Evolutionary conservation across 2,329 filamentous ascomycete species (phyloP).

Genomic region (Pyricularia pennisetigena): DNA sequence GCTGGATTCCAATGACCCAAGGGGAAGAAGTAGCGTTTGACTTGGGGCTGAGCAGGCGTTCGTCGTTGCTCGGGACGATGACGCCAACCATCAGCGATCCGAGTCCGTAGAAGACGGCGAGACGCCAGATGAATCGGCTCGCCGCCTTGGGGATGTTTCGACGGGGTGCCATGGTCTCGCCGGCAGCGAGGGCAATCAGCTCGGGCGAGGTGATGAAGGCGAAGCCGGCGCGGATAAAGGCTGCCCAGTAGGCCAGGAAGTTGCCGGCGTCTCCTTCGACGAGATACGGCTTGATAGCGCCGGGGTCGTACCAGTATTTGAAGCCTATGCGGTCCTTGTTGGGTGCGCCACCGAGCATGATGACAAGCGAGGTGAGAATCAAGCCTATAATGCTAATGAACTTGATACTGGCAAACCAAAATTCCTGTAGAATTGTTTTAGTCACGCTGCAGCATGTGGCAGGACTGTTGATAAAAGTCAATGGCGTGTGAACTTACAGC

Average conservation of each 20-base stretch:
- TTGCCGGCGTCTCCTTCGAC: conserved; percentile 33
- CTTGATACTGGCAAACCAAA: conserved; percentile 52
- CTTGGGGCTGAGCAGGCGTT: conserved; percentile 41
- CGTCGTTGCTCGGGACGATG: conserved; percentile 56
- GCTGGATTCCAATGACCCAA: conserved; percentile 58
- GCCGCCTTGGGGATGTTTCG: conserved; percentile 58
- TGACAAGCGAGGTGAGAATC: conserved; percentile 43
- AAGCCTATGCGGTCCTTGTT: conserved; percentile 38
- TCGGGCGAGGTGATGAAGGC: conserved; percentile 55
- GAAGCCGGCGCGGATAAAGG: conserved; percentile 48
- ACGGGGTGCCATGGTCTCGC: conserved; percentile 54
- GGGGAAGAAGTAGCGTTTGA: conserved; percentile 53
- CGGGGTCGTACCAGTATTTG: conserved; percentile 36
- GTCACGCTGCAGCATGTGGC: neutral
- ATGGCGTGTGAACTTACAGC: conserved; percentile 16
- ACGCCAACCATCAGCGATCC: conserved; percentile 51
- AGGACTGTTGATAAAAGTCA: neutral
- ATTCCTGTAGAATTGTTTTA: conserved; percentile 28
- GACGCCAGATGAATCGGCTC: conserved; percentile 49
- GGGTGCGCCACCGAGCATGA: conserved; percentile 46
- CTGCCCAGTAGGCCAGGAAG: conserved; percentile 50
- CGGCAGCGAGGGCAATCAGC: conserved; percentile 49
- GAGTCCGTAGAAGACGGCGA: conserved; percentile 55
- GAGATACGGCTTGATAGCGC: conserved; percentile 38
- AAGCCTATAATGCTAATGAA: conserved; percentile 48